Evolutionary conservation across 129 eudicot species (phyloP).

Genomic region (Saposhnikovia divaricata): DNA sequence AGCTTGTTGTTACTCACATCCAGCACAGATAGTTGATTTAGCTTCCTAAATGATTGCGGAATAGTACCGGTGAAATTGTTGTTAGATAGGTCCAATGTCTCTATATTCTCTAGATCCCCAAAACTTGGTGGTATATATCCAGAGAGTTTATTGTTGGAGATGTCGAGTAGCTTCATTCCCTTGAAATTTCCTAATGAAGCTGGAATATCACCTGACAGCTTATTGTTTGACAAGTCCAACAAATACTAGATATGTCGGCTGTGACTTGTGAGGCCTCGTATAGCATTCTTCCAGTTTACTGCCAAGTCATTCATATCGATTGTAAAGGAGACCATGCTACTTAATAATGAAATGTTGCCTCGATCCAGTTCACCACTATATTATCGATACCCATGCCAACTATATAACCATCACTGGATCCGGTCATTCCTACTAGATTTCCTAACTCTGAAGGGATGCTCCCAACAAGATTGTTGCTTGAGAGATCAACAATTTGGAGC

Average conservation of each 20-base stretch:
- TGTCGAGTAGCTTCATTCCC: constrained; percentile 41
- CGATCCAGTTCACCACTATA: background rate
- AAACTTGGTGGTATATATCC: constrained; percentile 37
- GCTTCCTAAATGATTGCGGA: constrained; percentile 31
- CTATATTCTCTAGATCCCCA: constrained; percentile 28
- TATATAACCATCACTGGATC: no score
- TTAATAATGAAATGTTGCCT: background rate
- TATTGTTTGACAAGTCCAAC: constrained; percentile 35
- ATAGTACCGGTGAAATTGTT: constrained; percentile 35
- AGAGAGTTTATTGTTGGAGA: constrained; percentile 34
- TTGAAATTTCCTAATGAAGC: constrained; percentile 35
- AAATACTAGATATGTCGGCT: constrained; percentile 37
- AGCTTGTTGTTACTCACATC: constrained; percentile 49
- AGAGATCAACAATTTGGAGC: constrained; percentile 48
- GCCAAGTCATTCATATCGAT: constrained; percentile 33
- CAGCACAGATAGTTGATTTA: constrained; percentile 23
- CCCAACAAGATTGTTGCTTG: constrained; percentile 34
- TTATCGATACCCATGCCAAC: constrained; percentile 3
- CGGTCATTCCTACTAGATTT: constrained; percentile 15
- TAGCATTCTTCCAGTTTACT: constrained; percentile 52
- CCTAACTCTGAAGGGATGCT: constrained; percentile 30
- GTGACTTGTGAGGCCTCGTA: constrained; percentile 31
- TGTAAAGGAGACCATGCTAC: constrained; percentile 21
- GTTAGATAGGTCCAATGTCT: constrained; percentile 46
- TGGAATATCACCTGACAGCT: constrained; percentile 36